These are phyloP conservation scores for Pleurozium schreberi DNA, from an alignment of 225 moss, liverwort and hornwort species.

Conservation along the genomic window DNA sequence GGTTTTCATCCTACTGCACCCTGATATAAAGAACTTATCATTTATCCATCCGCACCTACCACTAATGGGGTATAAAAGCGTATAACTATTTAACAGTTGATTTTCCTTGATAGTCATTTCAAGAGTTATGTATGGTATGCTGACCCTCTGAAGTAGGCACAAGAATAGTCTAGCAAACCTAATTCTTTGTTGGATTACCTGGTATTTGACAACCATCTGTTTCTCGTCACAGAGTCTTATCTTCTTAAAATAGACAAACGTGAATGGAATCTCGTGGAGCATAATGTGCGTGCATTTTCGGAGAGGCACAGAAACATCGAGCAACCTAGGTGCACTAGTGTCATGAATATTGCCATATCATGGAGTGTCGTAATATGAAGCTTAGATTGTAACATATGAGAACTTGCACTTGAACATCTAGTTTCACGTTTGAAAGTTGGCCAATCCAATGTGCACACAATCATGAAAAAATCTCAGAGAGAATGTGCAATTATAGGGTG, in stretches of 20 bases:
- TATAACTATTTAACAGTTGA: neutral
- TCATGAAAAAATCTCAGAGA: neutral
- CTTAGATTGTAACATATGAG: neutral
- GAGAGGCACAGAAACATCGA: slow-evolving; percentile 18
- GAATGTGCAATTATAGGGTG: neutral
- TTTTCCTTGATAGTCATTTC: neutral
- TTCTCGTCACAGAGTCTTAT: slow-evolving; percentile 20
- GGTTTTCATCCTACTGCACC: neutral
- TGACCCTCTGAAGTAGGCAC: neutral
- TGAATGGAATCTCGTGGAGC: slow-evolving; percentile 40
- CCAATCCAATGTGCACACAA: neutral
- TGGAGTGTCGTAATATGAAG: neutral
- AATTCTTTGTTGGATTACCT: neutral
- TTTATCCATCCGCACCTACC: neutral
- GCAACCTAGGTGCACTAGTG: slow-evolving; percentile 17
- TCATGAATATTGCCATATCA: neutral
- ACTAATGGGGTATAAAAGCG: no score
- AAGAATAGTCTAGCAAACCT: neutral
- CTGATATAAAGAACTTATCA: neutral
- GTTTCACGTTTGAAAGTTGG: neutral
- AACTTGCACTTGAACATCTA: neutral
- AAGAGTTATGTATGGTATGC: neutral
- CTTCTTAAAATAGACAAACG: slow-evolving; percentile 43
- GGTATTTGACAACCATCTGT: neutral
- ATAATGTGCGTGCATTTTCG: slow-evolving; percentile 22